Conservation (phyloP, 495 filamentous ascomycete species). For the Podospora fimiseda region DNA sequence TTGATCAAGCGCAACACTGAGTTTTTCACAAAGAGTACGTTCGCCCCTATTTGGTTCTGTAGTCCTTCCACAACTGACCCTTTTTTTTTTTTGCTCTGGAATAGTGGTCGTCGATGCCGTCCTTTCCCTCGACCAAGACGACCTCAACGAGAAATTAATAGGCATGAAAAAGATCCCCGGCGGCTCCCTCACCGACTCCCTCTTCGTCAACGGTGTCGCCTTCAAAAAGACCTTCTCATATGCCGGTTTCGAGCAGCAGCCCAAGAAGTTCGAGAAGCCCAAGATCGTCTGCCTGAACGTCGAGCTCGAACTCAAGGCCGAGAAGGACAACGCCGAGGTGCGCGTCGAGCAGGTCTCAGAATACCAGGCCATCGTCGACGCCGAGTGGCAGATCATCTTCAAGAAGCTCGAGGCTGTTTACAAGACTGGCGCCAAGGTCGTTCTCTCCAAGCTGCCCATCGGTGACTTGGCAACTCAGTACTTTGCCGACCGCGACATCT, state of each 20-base stretch:
- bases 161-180: slow-evolving; percentile 97
- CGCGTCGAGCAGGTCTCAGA: slow-evolving; percentile 97
- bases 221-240: slow-evolving; percentile 99
- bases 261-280: slow-evolving; percentile 87
- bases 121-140: slow-evolving; percentile 91
- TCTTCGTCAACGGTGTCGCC: slow-evolving; percentile 96
- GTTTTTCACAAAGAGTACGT: slow-evolving; percentile 92
- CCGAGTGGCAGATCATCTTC: slow-evolving; percentile 99
- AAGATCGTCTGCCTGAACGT: slow-evolving; percentile 96
- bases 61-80: too few relatives aligned
- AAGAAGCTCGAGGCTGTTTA: slow-evolving; percentile 94
- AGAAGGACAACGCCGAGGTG: slow-evolving; percentile 98
- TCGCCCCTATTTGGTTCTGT: not conserved
- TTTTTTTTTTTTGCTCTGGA: too few relatives aligned
- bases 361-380: slow-evolving; percentile 98
- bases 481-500: slow-evolving; percentile 96
- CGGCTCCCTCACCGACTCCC: slow-evolving; percentile 90
- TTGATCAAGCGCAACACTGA: slow-evolving; percentile 94
- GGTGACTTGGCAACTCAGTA: slow-evolving; percentile 97
- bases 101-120: slow-evolving; percentile 97
- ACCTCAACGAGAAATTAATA: slow-evolving; percentile 96
- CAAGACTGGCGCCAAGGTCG: slow-evolving; percentile 92
- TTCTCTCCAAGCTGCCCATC: slow-evolving; percentile 94
- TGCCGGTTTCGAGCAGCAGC: slow-evolving; percentile 98
- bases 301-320: slow-evolving; percentile 93